A percentile compares a stretch with the other conserved stretches of the same genome.
These are phyloP conservation scores for Dactylellina leptospora DNA, from an alignment of 2,329 filamentous ascomycete species.

Conservation along the genomic window DNA sequence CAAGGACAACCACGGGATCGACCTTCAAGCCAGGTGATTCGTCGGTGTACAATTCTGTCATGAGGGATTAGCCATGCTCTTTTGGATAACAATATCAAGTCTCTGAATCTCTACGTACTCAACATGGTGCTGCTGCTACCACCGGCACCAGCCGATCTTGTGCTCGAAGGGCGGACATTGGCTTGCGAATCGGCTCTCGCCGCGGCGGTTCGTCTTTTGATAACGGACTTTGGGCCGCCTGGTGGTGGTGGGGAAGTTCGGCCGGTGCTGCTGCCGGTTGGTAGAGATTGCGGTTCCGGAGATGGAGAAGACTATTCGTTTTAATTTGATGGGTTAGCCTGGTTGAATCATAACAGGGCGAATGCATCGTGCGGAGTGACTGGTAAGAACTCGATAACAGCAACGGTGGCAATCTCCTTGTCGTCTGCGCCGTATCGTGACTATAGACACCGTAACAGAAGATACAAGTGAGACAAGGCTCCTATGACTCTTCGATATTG, in stretches of 20 bases:
- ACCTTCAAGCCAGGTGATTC: constrained; percentile 97
- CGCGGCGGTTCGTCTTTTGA: constrained; percentile 91
- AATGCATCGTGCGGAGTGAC: no score
- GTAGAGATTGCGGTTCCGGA: constrained; percentile 64
- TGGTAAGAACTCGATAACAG: background rate
- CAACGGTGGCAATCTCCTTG: constrained; percentile 10
- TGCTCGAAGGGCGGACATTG: constrained; percentile 91
- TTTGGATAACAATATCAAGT: background rate
- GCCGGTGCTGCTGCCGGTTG: constrained; percentile 73
- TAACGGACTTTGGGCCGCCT: constrained; percentile 91
- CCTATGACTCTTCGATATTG: background rate
- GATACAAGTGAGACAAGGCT: background rate
- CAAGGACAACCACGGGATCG: constrained; percentile 95
- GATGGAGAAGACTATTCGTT: constrained; percentile 66
- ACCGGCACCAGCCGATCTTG: constrained; percentile 89
- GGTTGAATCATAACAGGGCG: constrained; percentile 58
- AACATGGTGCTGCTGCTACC: constrained; percentile 98
- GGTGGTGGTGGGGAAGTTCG: constrained; percentile 87
- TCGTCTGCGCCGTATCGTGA: background rate
- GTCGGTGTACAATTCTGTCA: constrained; percentile 88
- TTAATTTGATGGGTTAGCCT: constrained; percentile 24
- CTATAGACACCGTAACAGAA: background rate
- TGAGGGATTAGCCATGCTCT: background rate
- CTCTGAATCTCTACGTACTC: constrained; percentile 69
- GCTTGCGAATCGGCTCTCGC: constrained; percentile 97